Percentiles rank a stretch among this genome's conserved stretches.
Evolutionary conservation across 192 early-diverging fungal species (phyloP).

Genomic region (Entophlyctis helioformis): DNA sequence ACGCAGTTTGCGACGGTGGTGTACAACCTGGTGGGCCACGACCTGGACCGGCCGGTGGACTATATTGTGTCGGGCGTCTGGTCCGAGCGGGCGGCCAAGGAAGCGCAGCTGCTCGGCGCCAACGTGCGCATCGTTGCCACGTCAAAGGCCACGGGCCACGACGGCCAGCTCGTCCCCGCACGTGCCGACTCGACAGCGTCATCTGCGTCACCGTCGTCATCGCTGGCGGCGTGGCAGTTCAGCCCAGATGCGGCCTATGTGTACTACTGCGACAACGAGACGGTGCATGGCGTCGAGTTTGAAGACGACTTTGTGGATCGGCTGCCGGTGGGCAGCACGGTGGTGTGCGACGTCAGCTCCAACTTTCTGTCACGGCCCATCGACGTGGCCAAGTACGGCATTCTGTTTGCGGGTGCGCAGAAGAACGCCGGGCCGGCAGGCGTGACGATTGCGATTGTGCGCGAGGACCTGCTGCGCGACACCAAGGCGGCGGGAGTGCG

Average conservation of each 20-base stretch:
- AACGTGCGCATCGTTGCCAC: constrained; percentile 68
- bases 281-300: constrained; percentile 91
- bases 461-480: constrained; percentile 71
- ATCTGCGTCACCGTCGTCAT: too few relatives aligned
- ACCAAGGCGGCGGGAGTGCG: too few relatives aligned
- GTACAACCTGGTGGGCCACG: constrained; percentile 65
- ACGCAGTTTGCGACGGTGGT: constrained; percentile 84
- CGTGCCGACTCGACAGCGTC: too few relatives aligned
- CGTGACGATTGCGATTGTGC: constrained; percentile 83
- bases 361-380: constrained; percentile 41
- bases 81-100: constrained; percentile 76
- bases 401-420: constrained; percentile 93
- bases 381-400: constrained; percentile 69
- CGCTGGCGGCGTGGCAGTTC: constrained; percentile 53
- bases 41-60: constrained; percentile 48
- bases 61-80: constrained; percentile 87
- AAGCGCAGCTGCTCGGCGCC: constrained; percentile 67
- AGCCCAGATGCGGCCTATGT: constrained; percentile 70
- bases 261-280: constrained; percentile 98
- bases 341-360: constrained; percentile 71
- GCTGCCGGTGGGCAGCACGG: constrained; percentile 40
- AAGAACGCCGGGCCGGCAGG: constrained; percentile 85
- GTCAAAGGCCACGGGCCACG: constrained; percentile 45
- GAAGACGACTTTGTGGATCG: constrained; percentile 45
- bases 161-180: constrained; percentile 41